Evolutionary conservation across 148 eudicot genomes (phyloP).

Genomic region (Hydrangea macrophylla): DNA sequence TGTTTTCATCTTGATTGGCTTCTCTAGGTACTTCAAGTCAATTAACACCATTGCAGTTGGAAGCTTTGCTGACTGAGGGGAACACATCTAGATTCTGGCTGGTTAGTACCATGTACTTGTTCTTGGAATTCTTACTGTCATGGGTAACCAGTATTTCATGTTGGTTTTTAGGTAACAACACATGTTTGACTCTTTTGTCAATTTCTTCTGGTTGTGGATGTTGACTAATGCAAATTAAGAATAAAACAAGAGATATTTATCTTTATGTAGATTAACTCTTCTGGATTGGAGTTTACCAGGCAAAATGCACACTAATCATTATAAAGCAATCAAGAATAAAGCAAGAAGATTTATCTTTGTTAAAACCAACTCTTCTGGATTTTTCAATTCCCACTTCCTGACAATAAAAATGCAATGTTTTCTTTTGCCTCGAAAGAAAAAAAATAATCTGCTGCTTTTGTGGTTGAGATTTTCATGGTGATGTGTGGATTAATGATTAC

Average conservation of each 20-base stretch:
- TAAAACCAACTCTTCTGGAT: too few relatives aligned
- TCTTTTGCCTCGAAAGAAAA: too few relatives aligned
- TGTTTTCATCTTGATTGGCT: constrained; percentile 5
- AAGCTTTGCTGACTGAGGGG: constrained; percentile 78
- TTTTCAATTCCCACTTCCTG: too few relatives aligned
- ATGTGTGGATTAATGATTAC: neutral
- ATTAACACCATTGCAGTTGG: constrained; percentile 90
- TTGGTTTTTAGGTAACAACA: neutral
- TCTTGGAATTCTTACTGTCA: neutral
- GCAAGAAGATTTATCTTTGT: too few relatives aligned
- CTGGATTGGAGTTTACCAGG: too few relatives aligned
- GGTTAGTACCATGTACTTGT: constrained; percentile 48
- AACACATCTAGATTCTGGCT: constrained; percentile 79
- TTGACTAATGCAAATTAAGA: neutral
- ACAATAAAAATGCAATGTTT: too few relatives aligned
- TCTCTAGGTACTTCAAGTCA: constrained; percentile 52
- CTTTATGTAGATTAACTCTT: neutral
- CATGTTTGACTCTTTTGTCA: neutral
- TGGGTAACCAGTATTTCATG: neutral
- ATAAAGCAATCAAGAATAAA: too few relatives aligned
- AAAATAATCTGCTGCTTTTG: too few relatives aligned
- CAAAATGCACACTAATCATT: too few relatives aligned
- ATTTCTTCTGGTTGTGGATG: neutral
- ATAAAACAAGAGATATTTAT: too few relatives aligned
- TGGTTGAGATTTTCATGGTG: neutral